Evolutionary conservation across 140 eudicot species (phyloP), one percentile per base, ranked within the genome.

Genomic region (Cichorium intybus): DNA sequence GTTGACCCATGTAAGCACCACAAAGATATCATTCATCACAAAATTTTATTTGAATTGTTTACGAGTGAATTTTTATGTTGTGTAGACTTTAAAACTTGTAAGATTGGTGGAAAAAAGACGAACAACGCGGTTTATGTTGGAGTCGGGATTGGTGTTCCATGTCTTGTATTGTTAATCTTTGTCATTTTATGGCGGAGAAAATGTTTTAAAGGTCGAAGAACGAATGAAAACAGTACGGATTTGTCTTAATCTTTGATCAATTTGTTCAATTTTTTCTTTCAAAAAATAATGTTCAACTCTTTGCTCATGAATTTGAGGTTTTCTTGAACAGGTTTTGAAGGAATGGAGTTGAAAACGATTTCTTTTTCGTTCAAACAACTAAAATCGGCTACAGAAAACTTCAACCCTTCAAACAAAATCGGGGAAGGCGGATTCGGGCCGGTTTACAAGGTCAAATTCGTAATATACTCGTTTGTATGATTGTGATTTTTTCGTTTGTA

Each of bases 341-440:
- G 80, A 23, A 77, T 78, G 12, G 88, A 85, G 56, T 49, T 80
- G 69, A 88, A 85, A 62, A 85, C 81, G 16, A 78, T 81, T 54
- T 73, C 80, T 17, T 83, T 77, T 49, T 68, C 85, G 37, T 66
- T 82, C 1, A 82, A 78, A 55, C 88, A 85, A 75, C 72, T 88
- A 48, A 80, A 80, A 76, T 61, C 81, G 9, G 95, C 96, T 12
- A 85, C 95, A 4, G 79, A 79, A 60, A 83, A 85, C 79, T 89
- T 89, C 34, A 68, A 80, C 62, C 10, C 62, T 22, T 24, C 59
- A 7, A 82, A 79, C 72, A 85, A 88, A 70, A 66, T 85, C 56
- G 96, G 95, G 34, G 96, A 88, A 85, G 96, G 75, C 6, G 67
- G 75, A 50, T 68, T 68, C 22, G 80, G 71, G 23, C 56, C 66